A percentile compares a stretch with the other conserved stretches of the same genome.
Evolutionary conservation across 208 protist species (phyloP).

Genomic region (Leishmania amazonensis): DNA sequence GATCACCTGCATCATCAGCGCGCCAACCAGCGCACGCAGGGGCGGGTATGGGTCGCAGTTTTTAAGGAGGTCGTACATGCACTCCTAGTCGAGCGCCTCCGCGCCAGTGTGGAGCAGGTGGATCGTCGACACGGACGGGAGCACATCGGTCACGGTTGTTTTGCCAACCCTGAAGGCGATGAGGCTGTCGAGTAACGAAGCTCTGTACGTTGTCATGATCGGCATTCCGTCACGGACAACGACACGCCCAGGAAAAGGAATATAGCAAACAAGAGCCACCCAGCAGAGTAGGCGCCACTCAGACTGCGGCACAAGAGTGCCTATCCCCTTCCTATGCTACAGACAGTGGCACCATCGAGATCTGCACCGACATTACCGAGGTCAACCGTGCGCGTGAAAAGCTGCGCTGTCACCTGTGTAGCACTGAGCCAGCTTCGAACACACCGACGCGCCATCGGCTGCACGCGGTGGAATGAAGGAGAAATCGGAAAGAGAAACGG

Average conservation of each 20-base stretch:
- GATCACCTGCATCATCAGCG: slow-evolving; percentile 58
- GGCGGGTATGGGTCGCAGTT: slow-evolving; percentile 46
- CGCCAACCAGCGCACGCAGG: slow-evolving; percentile 54
- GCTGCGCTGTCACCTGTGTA: background rate
- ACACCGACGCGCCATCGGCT: background rate
- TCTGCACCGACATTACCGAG: background rate
- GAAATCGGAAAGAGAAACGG: background rate
- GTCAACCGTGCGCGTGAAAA: background rate
- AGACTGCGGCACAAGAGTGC: slow-evolving; percentile 32
- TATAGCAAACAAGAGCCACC: slow-evolving; percentile 50
- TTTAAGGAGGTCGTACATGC: slow-evolving; percentile 29
- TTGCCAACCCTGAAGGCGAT: slow-evolving; percentile 56
- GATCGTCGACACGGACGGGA: slow-evolving; percentile 53
- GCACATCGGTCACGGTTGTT: slow-evolving; percentile 49
- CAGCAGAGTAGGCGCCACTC: slow-evolving; percentile 36
- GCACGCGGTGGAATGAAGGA: background rate
- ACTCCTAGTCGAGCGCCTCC: slow-evolving; percentile 37
- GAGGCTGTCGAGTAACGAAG: slow-evolving; percentile 32
- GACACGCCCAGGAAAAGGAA: slow-evolving; percentile 58
- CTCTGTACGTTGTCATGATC: slow-evolving; percentile 48
- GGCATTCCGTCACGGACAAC: slow-evolving; percentile 47
- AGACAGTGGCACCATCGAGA: background rate
- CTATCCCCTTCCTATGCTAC: slow-evolving; percentile 3
- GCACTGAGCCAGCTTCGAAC: background rate
- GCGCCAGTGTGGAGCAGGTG: slow-evolving; percentile 54